A percentile compares a stretch with the other conserved stretches of the same genome.
Conservation (phyloP, 1,284 basidiomycete genomes). For the Cryptococcus sp. region DNA sequence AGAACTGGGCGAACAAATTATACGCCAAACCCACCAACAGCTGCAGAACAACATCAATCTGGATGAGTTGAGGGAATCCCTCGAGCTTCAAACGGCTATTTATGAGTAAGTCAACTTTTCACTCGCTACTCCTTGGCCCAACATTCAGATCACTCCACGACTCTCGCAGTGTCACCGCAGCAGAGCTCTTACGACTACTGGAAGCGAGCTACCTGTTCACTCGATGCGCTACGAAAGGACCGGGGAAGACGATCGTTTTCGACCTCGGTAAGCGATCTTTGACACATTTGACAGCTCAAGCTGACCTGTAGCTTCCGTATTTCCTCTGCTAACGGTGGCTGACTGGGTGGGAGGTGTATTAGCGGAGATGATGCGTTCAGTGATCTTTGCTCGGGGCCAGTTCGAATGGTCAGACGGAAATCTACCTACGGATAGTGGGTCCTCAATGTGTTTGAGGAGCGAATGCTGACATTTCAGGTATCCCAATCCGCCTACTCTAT, state of each 20-base stretch:
- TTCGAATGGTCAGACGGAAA: slow-evolving; percentile 19
- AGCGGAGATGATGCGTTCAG: slow-evolving; percentile 23
- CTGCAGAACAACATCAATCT: slow-evolving; percentile 9
- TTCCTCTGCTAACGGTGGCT: slow-evolving; percentile 32
- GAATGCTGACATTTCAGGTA: neutral
- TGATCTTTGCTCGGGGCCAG: slow-evolving; percentile 18
- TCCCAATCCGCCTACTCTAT: slow-evolving; percentile 19
- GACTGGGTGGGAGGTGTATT: slow-evolving; percentile 31
- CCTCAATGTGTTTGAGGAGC: neutral
- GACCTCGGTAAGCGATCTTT: slow-evolving; percentile 37
- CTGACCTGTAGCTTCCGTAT: slow-evolving; percentile 25
- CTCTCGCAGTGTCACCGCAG: slow-evolving; percentile 12
- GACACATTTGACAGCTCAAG: neutral
- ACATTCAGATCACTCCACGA: slow-evolving; percentile 6
- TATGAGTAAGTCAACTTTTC: slow-evolving; percentile 16
- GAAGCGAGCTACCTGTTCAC: slow-evolving; percentile 32
- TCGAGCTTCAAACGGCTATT: slow-evolving; percentile 29
- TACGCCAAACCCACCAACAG: slow-evolving; percentile 2
- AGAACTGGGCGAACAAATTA: slow-evolving; percentile 12
- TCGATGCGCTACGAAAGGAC: slow-evolving; percentile 15
- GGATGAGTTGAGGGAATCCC: slow-evolving; percentile 18
- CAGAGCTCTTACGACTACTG: slow-evolving; percentile 28
- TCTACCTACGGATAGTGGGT: slow-evolving; percentile 3
- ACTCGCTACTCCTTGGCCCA: neutral
- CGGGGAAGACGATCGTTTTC: slow-evolving; percentile 20